Conservation (phyloP, 202 grass and related monocot genomes). For the Sporobolus alterniflorus region DNA sequence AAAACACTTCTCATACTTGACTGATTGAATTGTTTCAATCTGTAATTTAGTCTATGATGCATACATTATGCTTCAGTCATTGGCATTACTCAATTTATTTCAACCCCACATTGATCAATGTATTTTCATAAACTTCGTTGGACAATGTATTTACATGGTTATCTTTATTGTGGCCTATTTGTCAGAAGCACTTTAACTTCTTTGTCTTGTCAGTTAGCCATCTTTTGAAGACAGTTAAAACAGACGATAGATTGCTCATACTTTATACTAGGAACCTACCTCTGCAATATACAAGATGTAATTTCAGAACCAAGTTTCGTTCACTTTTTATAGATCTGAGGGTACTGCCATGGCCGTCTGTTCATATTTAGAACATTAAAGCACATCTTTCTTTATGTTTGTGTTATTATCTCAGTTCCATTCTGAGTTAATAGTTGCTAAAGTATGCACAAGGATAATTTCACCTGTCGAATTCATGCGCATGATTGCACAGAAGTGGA, state of each 20-base stretch:
- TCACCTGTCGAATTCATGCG: not conserved
- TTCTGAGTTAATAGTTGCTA: not conserved
- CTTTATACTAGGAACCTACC: conserved; percentile 12
- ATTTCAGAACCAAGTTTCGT: conserved; percentile 9
- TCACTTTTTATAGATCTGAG: conserved; percentile 8
- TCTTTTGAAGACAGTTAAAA: not conserved
- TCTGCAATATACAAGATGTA: conserved; percentile 4
- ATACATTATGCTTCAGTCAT: not conserved
- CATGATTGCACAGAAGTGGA: conserved; percentile 17
- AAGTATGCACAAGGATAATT: conserved; percentile 7
- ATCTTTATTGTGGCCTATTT: not conserved
- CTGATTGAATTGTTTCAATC: not conserved
- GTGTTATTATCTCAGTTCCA: not conserved
- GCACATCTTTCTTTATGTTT: conserved; percentile 6
- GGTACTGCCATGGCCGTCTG: not conserved
- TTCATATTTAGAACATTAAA: not conserved
- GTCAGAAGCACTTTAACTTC: not conserved
- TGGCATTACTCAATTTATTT: not conserved
- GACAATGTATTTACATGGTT: not conserved
- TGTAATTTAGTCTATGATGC: not conserved
- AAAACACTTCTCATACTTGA: not conserved
- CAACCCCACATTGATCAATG: not conserved
- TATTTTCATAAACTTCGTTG: not conserved
- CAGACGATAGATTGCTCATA: not conserved
- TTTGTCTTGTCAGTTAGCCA: not conserved